Base-by-base conservation (phyloP, 768 basidiomycete genomes). In the Tricholoma sp. region DNA sequence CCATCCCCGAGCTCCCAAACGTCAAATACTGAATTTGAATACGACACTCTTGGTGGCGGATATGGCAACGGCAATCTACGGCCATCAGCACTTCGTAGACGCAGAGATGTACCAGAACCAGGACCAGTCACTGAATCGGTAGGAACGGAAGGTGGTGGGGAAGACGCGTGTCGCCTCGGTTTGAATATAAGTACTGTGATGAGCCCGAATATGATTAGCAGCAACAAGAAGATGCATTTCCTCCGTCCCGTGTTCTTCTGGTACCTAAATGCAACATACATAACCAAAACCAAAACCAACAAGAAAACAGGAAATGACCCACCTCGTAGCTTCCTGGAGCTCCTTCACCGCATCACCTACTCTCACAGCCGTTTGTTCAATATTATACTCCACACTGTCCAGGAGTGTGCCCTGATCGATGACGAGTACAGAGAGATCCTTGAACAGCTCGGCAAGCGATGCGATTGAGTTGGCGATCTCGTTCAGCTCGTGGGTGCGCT, bases 351-450 rank as follows among this genome's bases (percentile, higher is more conserved):
- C 93, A 46, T 91, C 90, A 55, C 85, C 72, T 68, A 95, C 80
- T 52, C 92, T 84, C 31, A 82, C 82, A 16, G 88, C 88, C 4
- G 95, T 91, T 70, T 91, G 88, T 71, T 98, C 94, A 53, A 99
- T 90, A 69, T 99, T 99, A 74, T 93, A 99, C 72, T 99, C 97
- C 56, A 98, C 83, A 35, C 92, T 94, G 72, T 98, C 97, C 55
- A 98, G 80, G 31, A 99, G 82, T 27, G 96, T 98, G 27, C 97
- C 97, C 67, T 99, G 97, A 73, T 98, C 97, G 61, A 98, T 98
- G 58, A 99, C 93, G 55, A 99, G 83, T 34, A 82, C 81, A 12
- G 89, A 90, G 47, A 99, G 79, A 68, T 99, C 97, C 66, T 96
- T 94, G 81, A 99, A 99, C 52, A 99, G 81, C 66, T 96, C 96